A percentile compares a stretch with the other conserved stretches of the same genome.
Evolutionary conservation across 2,329 filamentous ascomycete species (phyloP).

Genomic region (Cladosporium colombiae): DNA sequence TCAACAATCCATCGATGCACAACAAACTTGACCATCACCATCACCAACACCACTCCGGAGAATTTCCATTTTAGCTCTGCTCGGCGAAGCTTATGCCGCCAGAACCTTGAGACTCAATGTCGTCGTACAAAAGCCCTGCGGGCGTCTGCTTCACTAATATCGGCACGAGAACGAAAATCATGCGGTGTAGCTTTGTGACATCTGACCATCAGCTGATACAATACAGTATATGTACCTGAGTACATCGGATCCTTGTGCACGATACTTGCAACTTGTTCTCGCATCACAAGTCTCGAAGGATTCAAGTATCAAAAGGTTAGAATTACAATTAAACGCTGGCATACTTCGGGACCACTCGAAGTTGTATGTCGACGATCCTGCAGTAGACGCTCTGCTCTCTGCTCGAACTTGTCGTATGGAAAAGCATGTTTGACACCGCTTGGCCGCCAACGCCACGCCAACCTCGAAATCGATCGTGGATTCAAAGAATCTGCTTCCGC

Average conservation of each 20-base stretch:
- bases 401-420: background rate
- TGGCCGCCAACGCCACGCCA: constrained; percentile 17
- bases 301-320: background rate
- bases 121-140: background rate
- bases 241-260: background rate
- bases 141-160: background rate
- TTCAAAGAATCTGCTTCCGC: background rate
- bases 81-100: background rate
- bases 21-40: background rate
- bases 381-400: background rate
- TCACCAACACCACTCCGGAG: background rate
- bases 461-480: background rate
- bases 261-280: background rate
- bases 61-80: background rate
- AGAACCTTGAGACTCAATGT: background rate
- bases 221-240: background rate
- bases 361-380: background rate
- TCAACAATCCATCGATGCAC: background rate
- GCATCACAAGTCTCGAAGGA: background rate
- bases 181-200: background rate
- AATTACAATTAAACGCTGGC: background rate
- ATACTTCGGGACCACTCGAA: background rate
- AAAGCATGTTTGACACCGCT: background rate
- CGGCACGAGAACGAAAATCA: background rate
- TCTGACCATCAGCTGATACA: background rate